Conservation (phyloP, 495 filamentous ascomycete genomes). For the Penicillium cataractarum region DNA sequence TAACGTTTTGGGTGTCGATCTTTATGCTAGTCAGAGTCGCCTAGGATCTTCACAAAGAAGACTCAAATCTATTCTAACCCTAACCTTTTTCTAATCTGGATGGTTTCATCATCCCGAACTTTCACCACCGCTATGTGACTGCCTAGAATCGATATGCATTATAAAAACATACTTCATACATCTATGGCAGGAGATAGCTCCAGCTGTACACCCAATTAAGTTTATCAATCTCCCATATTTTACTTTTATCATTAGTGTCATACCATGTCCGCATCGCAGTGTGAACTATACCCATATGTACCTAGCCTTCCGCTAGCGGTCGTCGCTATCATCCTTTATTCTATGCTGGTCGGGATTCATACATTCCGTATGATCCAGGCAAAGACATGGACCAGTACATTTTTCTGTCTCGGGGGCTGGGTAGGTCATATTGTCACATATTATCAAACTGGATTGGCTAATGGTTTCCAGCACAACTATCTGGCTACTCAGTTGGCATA, state of each 20-base stretch:
- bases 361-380: slow-evolving; percentile 6
- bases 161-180: not conserved
- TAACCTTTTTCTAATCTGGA: not conserved
- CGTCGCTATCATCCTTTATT: slow-evolving; percentile 8
- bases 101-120: not conserved
- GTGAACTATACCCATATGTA: slow-evolving; percentile 11
- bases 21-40: not conserved
- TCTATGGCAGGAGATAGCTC: too few species aligned
- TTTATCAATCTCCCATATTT: not conserved
- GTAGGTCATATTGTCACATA: not conserved
- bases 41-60: not conserved
- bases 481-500: slow-evolving; percentile 8
- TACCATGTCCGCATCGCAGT: slow-evolving; percentile 2
- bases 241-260: not conserved
- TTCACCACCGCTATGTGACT: slow-evolving; percentile 3
- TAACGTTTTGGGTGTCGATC: not conserved
- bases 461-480: slow-evolving; percentile 1
- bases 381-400: slow-evolving; percentile 11
- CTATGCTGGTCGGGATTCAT: not conserved
- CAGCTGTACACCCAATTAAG: not conserved
- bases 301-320: slow-evolving; percentile 11
- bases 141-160: not conserved
- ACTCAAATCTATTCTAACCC: not conserved
- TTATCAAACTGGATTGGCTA: not conserved
- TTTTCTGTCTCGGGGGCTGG: slow-evolving; percentile 7